Conservation (phyloP, 2,329 filamentous ascomycete genomes). For the Epichloe sp. region DNA sequence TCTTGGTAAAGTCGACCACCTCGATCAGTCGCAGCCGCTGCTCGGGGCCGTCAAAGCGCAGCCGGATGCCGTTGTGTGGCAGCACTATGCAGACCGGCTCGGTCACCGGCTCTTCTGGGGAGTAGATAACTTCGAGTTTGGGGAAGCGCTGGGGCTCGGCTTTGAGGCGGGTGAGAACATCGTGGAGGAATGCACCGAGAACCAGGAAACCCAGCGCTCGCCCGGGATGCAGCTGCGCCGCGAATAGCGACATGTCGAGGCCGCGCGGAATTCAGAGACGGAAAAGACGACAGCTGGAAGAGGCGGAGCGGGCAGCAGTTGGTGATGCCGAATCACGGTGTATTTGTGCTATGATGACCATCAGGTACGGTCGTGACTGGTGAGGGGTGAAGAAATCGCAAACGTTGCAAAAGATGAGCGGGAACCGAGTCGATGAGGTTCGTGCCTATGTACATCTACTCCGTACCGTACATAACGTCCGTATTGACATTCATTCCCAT, state of each 20-base stretch:
- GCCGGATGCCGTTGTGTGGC: slow-evolving; percentile 72
- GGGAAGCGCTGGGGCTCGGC: slow-evolving; percentile 72
- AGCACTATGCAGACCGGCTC: slow-evolving; percentile 65
- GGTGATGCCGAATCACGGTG: background rate
- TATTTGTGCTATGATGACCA: background rate
- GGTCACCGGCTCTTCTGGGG: slow-evolving; percentile 57
- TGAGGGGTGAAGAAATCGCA: background rate
- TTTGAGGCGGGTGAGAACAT: slow-evolving; percentile 77
- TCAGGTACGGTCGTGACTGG: background rate
- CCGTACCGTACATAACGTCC: too few relatives aligned
- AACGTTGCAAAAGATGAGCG: background rate
- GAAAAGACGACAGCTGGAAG: background rate
- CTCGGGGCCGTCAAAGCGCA: slow-evolving; percentile 88
- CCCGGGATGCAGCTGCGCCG: slow-evolving; percentile 52
- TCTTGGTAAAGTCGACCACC: slow-evolving; percentile 79
- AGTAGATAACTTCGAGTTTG: slow-evolving; percentile 71
- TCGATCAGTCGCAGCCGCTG: slow-evolving; percentile 87
- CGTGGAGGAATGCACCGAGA: slow-evolving; percentile 82
- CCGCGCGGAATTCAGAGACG: background rate
- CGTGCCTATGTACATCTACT: too few relatives aligned
- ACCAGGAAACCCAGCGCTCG: slow-evolving; percentile 56
- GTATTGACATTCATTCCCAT: background rate
- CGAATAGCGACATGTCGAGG: slow-evolving; percentile 34
- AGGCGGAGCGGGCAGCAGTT: background rate
- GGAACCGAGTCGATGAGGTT: background rate